Conservation (phyloP, 257 asterid genomes). For the Anisodus acutangulus region DNA sequence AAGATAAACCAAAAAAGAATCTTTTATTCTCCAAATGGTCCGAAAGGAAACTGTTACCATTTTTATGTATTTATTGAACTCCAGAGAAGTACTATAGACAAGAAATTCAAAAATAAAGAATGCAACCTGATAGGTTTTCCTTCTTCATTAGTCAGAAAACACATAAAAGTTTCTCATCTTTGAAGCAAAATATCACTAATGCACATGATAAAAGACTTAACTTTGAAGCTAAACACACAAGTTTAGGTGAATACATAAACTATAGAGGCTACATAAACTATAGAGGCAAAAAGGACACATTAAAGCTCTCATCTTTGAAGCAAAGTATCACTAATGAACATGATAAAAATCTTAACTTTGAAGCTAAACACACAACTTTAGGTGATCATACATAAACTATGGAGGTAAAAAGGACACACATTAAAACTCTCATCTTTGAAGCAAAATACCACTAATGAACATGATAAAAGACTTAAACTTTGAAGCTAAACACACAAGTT, state of each 20-base stretch:
- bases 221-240: not conserved
- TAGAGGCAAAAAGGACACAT: not conserved
- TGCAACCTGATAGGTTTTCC: not conserved
- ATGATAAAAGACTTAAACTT: not conserved
- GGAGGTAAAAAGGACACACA: not conserved
- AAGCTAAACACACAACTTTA: not conserved
- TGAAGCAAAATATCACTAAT: not conserved
- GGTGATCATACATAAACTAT: not conserved
- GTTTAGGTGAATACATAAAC: not conserved
- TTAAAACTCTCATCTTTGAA: not conserved
- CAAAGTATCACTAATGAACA: not conserved
- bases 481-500: not conserved
- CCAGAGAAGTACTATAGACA: not conserved
- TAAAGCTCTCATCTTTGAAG: not conserved
- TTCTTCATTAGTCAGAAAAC: not conserved
- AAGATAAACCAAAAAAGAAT: not conserved
- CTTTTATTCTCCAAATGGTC: not conserved
- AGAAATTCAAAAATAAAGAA: not conserved
- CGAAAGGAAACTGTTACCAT: not conserved
- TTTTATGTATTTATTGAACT: not conserved
- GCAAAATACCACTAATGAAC: not conserved
- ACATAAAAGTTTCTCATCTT: not conserved
- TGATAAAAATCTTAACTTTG: not conserved
- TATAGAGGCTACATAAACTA: not conserved
- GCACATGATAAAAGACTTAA: not conserved